phyloP scores from a whole-genome alignment of 2,329 filamentous ascomycete species.

The Fusarium incarnatum region DNA sequence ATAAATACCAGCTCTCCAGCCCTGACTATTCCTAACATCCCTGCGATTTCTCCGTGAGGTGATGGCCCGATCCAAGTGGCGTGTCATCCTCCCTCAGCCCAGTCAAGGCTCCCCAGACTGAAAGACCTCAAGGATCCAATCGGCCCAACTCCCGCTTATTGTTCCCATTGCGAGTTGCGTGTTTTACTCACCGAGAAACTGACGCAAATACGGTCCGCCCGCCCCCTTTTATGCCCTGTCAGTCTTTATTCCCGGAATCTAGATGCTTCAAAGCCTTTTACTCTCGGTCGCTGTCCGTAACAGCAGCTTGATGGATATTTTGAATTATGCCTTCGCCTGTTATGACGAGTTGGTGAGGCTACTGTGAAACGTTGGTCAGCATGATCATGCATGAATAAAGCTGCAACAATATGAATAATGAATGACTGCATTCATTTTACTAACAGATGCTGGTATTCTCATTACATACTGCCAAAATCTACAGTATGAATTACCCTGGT shows the following conservation, averaged over 20 bases:
- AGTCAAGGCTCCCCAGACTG: slow-evolving; percentile 19
- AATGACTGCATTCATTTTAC: background rate
- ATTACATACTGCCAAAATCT: background rate
- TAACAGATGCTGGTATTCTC: background rate
- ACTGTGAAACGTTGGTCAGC: background rate
- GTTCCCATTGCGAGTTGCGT: slow-evolving; percentile 12
- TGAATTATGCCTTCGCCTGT: background rate
- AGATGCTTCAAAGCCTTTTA: background rate
- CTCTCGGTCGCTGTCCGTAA: background rate
- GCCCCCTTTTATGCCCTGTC: slow-evolving; percentile 26
- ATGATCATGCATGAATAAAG: background rate
- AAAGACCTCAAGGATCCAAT: slow-evolving; percentile 18
- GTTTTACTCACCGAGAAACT: slow-evolving; percentile 35
- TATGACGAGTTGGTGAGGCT: background rate
- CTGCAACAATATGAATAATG: background rate
- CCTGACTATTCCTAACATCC: background rate
- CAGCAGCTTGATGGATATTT: background rate
- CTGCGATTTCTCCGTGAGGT: slow-evolving; percentile 40
- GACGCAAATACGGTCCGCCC: slow-evolving; percentile 32
- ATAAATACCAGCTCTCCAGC: background rate
- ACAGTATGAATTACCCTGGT: background rate
- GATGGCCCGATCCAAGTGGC: slow-evolving; percentile 42
- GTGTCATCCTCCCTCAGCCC: slow-evolving; percentile 26
- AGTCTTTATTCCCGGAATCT: background rate
- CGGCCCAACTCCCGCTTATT: slow-evolving; percentile 33